Conservation (phyloP, 2,329 filamentous ascomycete species). For the Cladosporium austrohemisphaericum region DNA sequence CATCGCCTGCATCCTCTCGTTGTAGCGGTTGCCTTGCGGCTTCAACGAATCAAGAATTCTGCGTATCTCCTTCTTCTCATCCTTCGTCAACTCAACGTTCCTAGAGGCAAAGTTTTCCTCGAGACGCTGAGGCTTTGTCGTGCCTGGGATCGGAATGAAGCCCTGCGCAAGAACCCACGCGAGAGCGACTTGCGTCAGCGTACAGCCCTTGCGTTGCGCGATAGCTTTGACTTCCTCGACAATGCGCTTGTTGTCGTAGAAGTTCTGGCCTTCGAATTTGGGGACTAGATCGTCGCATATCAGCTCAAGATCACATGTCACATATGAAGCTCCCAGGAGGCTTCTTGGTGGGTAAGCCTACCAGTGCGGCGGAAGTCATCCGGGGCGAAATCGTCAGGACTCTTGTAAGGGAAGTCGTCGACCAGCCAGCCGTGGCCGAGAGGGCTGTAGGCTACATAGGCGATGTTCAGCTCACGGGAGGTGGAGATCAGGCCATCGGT, state of each 20-base stretch:
- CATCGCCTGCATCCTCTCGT: slow-evolving; percentile 15
- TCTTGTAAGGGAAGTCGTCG: slow-evolving; percentile 43
- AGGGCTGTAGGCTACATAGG: slow-evolving; percentile 67
- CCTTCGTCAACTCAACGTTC: slow-evolving; percentile 44
- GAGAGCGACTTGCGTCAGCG: slow-evolving; percentile 62
- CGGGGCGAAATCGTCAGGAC: slow-evolving; percentile 1
- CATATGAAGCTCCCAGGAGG: background rate
- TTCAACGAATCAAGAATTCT: slow-evolving; percentile 2
- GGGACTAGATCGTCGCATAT: slow-evolving; percentile 41
- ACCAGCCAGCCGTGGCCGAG: slow-evolving; percentile 58
- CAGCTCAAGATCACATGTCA: background rate
- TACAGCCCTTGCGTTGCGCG: slow-evolving; percentile 57
- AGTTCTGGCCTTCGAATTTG: slow-evolving; percentile 61
- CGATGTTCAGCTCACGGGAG: slow-evolving; percentile 55
- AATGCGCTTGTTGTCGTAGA: slow-evolving; percentile 63
- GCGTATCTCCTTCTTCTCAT: slow-evolving; percentile 8
- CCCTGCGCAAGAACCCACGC: slow-evolving; percentile 57
- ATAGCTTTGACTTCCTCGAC: slow-evolving; percentile 56
- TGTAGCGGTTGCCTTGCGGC: slow-evolving; percentile 37
- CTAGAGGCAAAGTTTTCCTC: slow-evolving; percentile 59
- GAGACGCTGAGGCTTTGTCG: slow-evolving; percentile 54
- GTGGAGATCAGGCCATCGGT: slow-evolving; percentile 38
- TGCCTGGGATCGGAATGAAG: slow-evolving; percentile 65
- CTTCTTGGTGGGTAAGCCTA: background rate
- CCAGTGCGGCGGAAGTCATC: slow-evolving; percentile 40